Evolutionary conservation across 1,284 basidiomycete species (phyloP).

Genomic region (Leccinum pachyderme): DNA sequence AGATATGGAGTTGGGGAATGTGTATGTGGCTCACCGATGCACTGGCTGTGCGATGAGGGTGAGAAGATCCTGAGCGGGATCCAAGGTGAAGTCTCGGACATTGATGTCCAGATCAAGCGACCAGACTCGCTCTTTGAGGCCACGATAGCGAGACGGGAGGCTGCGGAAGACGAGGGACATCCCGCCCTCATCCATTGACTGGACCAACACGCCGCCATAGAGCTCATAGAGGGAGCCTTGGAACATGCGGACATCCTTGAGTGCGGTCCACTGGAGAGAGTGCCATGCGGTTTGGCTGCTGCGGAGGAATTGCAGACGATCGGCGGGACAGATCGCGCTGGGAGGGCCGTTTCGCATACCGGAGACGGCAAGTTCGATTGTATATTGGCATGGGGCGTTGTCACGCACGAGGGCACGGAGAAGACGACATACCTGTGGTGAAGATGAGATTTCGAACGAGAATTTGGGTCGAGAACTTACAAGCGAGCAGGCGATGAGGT

Average conservation of each 20-base stretch:
- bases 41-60: constrained; percentile 45
- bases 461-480: constrained; percentile 12
- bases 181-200: constrained; percentile 33
- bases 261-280: constrained; percentile 38
- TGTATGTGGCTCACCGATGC: constrained; percentile 25
- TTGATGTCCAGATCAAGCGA: constrained; percentile 38
- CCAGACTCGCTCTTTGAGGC: constrained; percentile 50
- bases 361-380: constrained; percentile 49
- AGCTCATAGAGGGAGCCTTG: constrained; percentile 52
- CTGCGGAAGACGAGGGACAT: constrained; percentile 42
- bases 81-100: constrained; percentile 60
- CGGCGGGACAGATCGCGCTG: constrained; percentile 28
- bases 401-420: constrained; percentile 40
- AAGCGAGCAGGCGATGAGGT: constrained; percentile 39
- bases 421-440: constrained; percentile 43
- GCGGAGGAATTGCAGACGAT: constrained; percentile 43
- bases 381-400: constrained; percentile 45
- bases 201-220: constrained; percentile 57
- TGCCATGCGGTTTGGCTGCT: constrained; percentile 50
- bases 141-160: constrained; percentile 48
- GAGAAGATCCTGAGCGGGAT: constrained; percentile 60
- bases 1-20: neutral
- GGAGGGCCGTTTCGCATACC: constrained; percentile 48
- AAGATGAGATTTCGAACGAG: neutral
- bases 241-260: constrained; percentile 39